phyloP scores from a whole-genome alignment of 352 stramenopile species.

The Globisporangium alternatum region DNA sequence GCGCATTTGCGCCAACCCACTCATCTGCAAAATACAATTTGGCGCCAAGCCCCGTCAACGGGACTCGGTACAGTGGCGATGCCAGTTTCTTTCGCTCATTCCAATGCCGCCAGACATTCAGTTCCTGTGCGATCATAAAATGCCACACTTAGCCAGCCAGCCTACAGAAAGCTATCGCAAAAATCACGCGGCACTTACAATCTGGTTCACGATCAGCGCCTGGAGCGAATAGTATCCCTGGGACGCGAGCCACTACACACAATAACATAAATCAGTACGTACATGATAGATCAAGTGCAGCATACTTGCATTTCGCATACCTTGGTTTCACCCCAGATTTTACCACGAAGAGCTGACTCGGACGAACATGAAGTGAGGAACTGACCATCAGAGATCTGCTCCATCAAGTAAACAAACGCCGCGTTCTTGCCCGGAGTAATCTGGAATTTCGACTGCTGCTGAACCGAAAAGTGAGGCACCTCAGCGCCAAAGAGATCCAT shows the following conservation, averaged over 20 bases:
- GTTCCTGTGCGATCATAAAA: slow-evolving; percentile 34
- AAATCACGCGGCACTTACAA: slow-evolving; percentile 36
- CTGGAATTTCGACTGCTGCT: background rate
- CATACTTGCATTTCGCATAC: slow-evolving; percentile 10
- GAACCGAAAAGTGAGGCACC: background rate
- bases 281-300: background rate
- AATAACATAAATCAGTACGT: background rate
- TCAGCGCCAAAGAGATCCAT: slow-evolving; percentile 35
- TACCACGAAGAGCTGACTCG: slow-evolving; percentile 29
- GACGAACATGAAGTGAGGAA: slow-evolving; percentile 48
- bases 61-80: slow-evolving; percentile 26
- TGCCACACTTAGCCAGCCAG: background rate
- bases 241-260: slow-evolving; percentile 51
- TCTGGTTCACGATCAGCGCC: slow-evolving; percentile 69
- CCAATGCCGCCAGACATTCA: slow-evolving; percentile 68
- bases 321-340: slow-evolving; percentile 49
- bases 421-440: background rate
- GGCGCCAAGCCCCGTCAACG: slow-evolving; percentile 37
- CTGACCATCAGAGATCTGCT: slow-evolving; percentile 44
- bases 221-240: slow-evolving; percentile 66
- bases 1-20: slow-evolving; percentile 33
- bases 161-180: background rate
- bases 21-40: slow-evolving; percentile 50
- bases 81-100: slow-evolving; percentile 29
- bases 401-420: slow-evolving; percentile 41